Evolutionary conservation across 768 basidiomycete species (phyloP).

Genomic region (Mycena alexandri): DNA sequence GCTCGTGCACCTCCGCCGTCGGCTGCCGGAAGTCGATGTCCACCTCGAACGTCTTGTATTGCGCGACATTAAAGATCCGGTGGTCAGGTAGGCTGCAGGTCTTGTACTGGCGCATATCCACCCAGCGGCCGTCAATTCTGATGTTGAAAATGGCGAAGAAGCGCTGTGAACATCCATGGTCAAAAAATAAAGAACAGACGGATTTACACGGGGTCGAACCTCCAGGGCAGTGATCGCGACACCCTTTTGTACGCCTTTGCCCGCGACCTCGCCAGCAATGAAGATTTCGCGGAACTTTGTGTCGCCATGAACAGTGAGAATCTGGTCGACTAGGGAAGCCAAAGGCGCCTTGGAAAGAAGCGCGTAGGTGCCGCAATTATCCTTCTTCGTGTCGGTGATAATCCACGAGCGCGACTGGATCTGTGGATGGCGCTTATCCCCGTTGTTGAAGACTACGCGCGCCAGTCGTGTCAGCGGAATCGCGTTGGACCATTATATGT

Average conservation of each 20-base stretch:
- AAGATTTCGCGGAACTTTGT: constrained; percentile 31
- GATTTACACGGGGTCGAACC: not conserved
- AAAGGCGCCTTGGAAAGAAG: constrained; percentile 37
- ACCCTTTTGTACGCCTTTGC: constrained; percentile 39
- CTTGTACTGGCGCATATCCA: constrained; percentile 40
- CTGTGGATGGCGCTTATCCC: constrained; percentile 18
- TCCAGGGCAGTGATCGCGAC: constrained; percentile 35
- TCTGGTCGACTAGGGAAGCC: constrained; percentile 37
- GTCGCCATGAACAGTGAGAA: constrained; percentile 30
- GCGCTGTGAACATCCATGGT: constrained; percentile 15
- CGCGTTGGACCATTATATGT: no score
- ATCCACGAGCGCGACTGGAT: constrained; percentile 41
- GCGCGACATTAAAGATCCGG: constrained; percentile 37
- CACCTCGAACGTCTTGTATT: constrained; percentile 37
- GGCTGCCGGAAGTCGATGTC: constrained; percentile 31
- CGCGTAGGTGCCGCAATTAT: constrained; percentile 33
- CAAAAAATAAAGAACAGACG: not conserved
- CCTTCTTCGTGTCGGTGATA: constrained; percentile 26
- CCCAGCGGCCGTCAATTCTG: constrained; percentile 40
- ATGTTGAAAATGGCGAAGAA: constrained; percentile 44
- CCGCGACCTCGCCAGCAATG: constrained; percentile 38
- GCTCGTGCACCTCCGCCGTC: constrained; percentile 19
- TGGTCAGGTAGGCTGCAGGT: constrained; percentile 34
- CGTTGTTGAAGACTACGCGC: constrained; percentile 31
- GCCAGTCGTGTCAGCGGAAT: no score